A percentile compares a stretch with the other conserved stretches of the same genome.
phyloP scores from a whole-genome alignment of 805 yeast species.

The Scheffersomyces coipomensis region DNA sequence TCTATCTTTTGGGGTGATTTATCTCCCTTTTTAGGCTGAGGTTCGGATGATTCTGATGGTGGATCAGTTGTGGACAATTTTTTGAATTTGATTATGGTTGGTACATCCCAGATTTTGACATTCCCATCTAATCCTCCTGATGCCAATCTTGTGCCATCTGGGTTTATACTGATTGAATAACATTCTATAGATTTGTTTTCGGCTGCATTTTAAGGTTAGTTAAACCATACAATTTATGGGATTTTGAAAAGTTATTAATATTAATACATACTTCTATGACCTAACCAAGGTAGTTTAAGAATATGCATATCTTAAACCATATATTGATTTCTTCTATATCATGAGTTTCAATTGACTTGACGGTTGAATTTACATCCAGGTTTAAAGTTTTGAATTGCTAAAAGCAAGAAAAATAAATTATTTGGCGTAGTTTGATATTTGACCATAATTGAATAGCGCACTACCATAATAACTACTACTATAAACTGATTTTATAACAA shows the following conservation, averaged over 20 bases:
- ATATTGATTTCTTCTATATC: too few relatives aligned
- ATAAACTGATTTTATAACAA: too few relatives aligned
- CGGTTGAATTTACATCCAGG: too few relatives aligned
- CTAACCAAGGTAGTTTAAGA: constrained; percentile 45
- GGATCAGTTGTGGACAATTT: constrained; percentile 7
- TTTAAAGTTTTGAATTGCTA: too few relatives aligned
- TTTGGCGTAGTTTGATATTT: too few relatives aligned
- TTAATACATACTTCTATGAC: constrained; percentile 36
- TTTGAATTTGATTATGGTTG: constrained; percentile 47
- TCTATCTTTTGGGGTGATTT: constrained; percentile 8
- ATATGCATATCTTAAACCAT: constrained; percentile 29
- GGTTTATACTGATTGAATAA: constrained; percentile 75
- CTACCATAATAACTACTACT: too few relatives aligned
- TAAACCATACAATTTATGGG: not conserved
- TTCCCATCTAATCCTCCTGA: constrained; percentile 93
- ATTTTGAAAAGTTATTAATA: not conserved
- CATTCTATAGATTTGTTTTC: constrained; percentile 81
- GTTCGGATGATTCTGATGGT: not conserved
- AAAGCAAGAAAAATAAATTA: too few relatives aligned
- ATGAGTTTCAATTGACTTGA: too few relatives aligned
- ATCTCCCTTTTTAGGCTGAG: constrained; percentile 4
- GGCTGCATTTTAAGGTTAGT: constrained; percentile 41
- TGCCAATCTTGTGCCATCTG: constrained; percentile 83
- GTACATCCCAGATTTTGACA: constrained; percentile 82
- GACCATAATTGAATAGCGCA: too few relatives aligned